A percentile compares a stretch with the other conserved stretches of the same genome.
Conservation (phyloP, 2,329 filamentous ascomycete species). For the Nigrospora oryzae region DNA sequence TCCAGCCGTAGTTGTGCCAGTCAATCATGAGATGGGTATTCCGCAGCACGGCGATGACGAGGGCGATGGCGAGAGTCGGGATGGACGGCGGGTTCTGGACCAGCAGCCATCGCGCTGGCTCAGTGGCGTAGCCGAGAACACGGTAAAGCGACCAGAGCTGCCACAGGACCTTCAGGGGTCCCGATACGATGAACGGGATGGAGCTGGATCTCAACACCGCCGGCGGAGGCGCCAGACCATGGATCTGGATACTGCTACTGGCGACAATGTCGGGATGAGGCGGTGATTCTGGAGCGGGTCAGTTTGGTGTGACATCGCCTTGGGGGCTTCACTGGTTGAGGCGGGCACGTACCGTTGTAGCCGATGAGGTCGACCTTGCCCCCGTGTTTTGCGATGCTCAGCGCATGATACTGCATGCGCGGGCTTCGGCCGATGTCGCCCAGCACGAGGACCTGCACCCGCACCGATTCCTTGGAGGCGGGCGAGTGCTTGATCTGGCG, state of each 20-base stretch:
- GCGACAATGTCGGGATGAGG: slow-evolving; percentile 69
- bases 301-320: not conserved
- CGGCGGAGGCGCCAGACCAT: slow-evolving; percentile 62
- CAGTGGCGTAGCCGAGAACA: slow-evolving; percentile 64
- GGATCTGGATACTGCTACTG: slow-evolving; percentile 61
- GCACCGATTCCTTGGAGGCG: slow-evolving; percentile 15
- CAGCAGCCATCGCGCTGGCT: slow-evolving; percentile 75
- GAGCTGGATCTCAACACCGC: slow-evolving; percentile 57
- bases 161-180: slow-evolving; percentile 78
- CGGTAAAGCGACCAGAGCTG: slow-evolving; percentile 66
- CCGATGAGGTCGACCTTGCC: slow-evolving; percentile 78
- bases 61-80: slow-evolving; percentile 73
- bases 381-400: slow-evolving; percentile 80
- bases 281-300: slow-evolving; percentile 54
- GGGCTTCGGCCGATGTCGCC: slow-evolving; percentile 94
- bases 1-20: slow-evolving; percentile 99
- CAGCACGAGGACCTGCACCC: slow-evolving; percentile 78
- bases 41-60: slow-evolving; percentile 64
- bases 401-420: slow-evolving; percentile 96
- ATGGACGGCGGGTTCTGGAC: slow-evolving; percentile 96
- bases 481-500: slow-evolving; percentile 27
- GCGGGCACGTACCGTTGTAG: slow-evolving; percentile 57
- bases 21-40: slow-evolving; percentile 81
- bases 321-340: not conserved
- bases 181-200: slow-evolving; percentile 68